Base-by-base conservation (phyloP, 2,329 filamentous ascomycete genomes). In the Amylocarpus encephaloides region DNA sequence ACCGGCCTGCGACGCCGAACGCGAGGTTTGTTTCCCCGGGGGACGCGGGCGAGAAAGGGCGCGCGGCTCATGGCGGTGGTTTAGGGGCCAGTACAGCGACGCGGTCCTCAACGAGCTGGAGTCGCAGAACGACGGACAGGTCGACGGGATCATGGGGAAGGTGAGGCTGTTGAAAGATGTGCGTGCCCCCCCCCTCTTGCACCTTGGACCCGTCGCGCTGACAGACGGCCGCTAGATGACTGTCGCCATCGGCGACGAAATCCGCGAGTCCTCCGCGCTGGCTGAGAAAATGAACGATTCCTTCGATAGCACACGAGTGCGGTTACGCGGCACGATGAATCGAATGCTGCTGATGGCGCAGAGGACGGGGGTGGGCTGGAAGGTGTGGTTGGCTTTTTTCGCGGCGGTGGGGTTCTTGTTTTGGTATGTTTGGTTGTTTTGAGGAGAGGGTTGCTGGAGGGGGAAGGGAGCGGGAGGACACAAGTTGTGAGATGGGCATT, bases 291-390 rank as follows among this genome's bases (percentile, higher is more conserved):
- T 98, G 85, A 97, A 97, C 69, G 88, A 95, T 64, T 80, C 82
- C 5, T 98, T 97, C 66, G 92, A 97, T 67, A 82, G 80, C 62
- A 94, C 92, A 47, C 76, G 91, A 32, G 71, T 90, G 46, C 80
- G 87, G 56, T 73, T 98, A 55, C 80, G 84, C 40, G 90, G 92
- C 48, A 97, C 94, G 15, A 97, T 98, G 93, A 95, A 89, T 67
- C 78, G 91, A 52, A 98, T 98, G 93, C 71, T 97, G 58, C 67
- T 92, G 48, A 98, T 98, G 93, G 93, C 93, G 4, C 81, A 97
- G 72, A 78, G 83, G 62, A 95, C 91, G 2, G 93, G 93, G n/a
- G 85, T 98, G 9, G 85, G 90, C 63, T 98, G 93, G 93, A 92
- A 81, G 70, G 86, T 91, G 50, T 98, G 93, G 93, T 68, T 96